Conservation (phyloP, 257 asterid species). For the Nicotiana undulata region DNA sequence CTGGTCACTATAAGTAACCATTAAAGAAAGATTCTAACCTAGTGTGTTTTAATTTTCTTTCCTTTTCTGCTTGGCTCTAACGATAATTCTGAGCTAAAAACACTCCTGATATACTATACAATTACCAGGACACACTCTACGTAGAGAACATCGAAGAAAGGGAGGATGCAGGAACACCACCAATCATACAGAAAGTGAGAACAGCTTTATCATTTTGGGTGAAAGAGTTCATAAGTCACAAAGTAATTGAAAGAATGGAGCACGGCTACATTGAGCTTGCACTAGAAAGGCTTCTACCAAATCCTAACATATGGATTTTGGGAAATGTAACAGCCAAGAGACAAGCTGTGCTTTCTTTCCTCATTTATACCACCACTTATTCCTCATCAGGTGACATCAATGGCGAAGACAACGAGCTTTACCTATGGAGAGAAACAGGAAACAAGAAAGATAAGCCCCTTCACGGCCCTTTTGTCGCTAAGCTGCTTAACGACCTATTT, state of each 20-base stretch:
- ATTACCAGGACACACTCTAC: slow-evolving; percentile 38
- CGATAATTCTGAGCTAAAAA: background rate
- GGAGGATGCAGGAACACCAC: slow-evolving; percentile 58
- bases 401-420: background rate
- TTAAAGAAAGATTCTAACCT: no score
- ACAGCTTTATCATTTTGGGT: slow-evolving; percentile 43
- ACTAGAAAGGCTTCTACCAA: slow-evolving; percentile 21
- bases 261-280: slow-evolving; percentile 23
- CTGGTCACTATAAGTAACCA: no score
- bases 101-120: background rate
- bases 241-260: slow-evolving; percentile 23
- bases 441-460: slow-evolving; percentile 26
- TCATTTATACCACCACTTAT: background rate
- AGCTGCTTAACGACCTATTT: slow-evolving; percentile 44
- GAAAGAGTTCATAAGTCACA: slow-evolving; percentile 38
- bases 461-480: slow-evolving; percentile 45
- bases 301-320: slow-evolving; percentile 23
- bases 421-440: background rate
- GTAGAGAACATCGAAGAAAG: slow-evolving; percentile 39
- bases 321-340: slow-evolving; percentile 36
- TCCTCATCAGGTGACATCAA: background rate
- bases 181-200: slow-evolving; percentile 41
- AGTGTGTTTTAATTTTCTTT: no score
- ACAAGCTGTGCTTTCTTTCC: slow-evolving; percentile 46
- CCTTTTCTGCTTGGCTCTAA: no score